These are phyloP conservation scores for Ceratocystis colombiana DNA, from an alignment of 2,329 filamentous ascomycete genomes.

Conservation along the genomic window DNA sequence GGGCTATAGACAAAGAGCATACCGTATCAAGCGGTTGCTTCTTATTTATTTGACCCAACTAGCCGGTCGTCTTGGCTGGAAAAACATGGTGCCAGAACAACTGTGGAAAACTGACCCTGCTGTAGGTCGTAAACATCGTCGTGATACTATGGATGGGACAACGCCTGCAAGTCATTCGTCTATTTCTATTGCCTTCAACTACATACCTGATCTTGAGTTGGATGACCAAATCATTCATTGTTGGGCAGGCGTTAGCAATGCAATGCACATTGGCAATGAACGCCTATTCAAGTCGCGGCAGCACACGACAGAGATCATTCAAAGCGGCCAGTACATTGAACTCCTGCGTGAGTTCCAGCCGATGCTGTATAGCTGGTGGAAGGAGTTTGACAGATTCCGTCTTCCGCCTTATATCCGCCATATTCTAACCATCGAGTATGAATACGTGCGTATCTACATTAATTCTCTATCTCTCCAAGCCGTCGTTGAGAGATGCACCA, in stretches of 20 bases:
- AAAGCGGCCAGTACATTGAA: slow-evolving; percentile 71
- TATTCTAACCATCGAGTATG: slow-evolving; percentile 87
- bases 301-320: slow-evolving; percentile 80
- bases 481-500: slow-evolving; percentile 85
- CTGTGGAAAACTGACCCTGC: slow-evolving; percentile 49
- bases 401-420: slow-evolving; percentile 57
- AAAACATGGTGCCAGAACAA: slow-evolving; percentile 76
- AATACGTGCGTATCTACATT: slow-evolving; percentile 88
- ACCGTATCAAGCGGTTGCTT: slow-evolving; percentile 74
- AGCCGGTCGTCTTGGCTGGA: slow-evolving; percentile 84
- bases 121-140: slow-evolving; percentile 40
- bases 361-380: slow-evolving; percentile 66
- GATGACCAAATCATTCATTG: slow-evolving; percentile 69
- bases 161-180: slow-evolving; percentile 53
- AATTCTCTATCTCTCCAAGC: slow-evolving; percentile 91
- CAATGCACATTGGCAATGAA: slow-evolving; percentile 86
- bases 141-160: slow-evolving; percentile 43
- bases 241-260: slow-evolving; percentile 86
- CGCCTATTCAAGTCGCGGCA: slow-evolving; percentile 78
- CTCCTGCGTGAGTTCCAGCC: slow-evolving; percentile 73
- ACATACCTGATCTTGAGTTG: slow-evolving; percentile 55
- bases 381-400: slow-evolving; percentile 68
- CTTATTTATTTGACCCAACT: slow-evolving; percentile 88
- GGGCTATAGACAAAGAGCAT: slow-evolving; percentile 63
- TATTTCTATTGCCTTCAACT: slow-evolving; percentile 50